Evolutionary conservation across 805 yeast genomes (phyloP).

Genomic region (Pichia eremophila): DNA sequence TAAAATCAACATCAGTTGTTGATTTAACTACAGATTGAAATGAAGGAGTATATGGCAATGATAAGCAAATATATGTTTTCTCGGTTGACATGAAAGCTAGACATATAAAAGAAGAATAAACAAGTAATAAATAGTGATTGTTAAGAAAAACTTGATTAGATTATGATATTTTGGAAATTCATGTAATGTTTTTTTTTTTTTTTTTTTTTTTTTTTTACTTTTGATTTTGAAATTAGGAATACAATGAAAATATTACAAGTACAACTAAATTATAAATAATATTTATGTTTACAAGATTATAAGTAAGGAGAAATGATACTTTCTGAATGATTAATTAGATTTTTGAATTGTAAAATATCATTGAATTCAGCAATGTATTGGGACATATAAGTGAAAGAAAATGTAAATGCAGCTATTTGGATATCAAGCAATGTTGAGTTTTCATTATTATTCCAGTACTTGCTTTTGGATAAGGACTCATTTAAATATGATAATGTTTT

Average conservation of each 20-base stretch:
- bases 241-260: too few relatives aligned
- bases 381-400: not conserved
- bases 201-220: too few relatives aligned
- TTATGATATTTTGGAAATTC: too few relatives aligned
- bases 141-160: too few relatives aligned
- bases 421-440: not conserved
- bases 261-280: too few relatives aligned
- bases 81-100: not conserved
- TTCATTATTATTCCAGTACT: not conserved
- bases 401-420: not conserved
- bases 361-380: not conserved
- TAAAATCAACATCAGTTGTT: not conserved
- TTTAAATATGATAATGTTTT: not conserved
- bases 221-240: too few relatives aligned
- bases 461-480: not conserved
- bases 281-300: not conserved
- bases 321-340: not conserved
- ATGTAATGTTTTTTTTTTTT: too few relatives aligned
- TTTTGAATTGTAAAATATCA: not conserved
- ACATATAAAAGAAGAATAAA: too few relatives aligned
- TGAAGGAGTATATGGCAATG: not conserved
- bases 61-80: not conserved
- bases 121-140: too few relatives aligned
- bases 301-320: not conserved
- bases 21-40: not conserved